Base-by-base conservation (phyloP, 108 stramenopile species). In the Nitzschia palea region DNA sequence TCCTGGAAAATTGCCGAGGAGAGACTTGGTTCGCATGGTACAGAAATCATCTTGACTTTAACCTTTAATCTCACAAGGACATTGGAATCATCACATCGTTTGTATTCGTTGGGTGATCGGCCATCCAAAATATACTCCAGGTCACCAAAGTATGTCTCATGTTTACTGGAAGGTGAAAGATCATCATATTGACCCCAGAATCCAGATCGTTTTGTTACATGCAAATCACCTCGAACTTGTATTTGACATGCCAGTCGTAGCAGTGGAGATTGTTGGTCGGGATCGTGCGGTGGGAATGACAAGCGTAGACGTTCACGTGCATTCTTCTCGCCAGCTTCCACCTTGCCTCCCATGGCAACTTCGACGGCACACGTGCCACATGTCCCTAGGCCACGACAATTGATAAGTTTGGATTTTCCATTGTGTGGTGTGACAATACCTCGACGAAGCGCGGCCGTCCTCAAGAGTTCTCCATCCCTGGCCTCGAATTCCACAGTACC, bases 301-400 rank as follows among this genome's bases (percentile, higher is more conserved):
- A 87, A 57, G 0, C 86, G 77, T 17, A 84, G 36, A 4, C 55
- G 32, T 66, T 87, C 86, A 36, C 61, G 67, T 28, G 33, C 42
- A 40, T 65, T 82, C 15, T 79, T 63, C 47, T 77, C 70, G 15
- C 25, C 32, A 8, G 86, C 79, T 43, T 71, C 54, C 17, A 84
- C 53, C n/a, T 44, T 29, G 5, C 44, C 62, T 25, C 53, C 59
- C 8, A 52, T 27, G 26, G 37, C 40, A 27, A 85, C 74, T 79
- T 85, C 80, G 1, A 87, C 83, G 0, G 86, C 86, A 58, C 86
- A 87, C 0, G 86, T 87, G 0, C 86, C 86, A 62, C 86, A 87
- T 0, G 86, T 87, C 14, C 86, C 83, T 2, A 87, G 60, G 33
- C 86, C 86, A 27, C 83, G 70, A 56, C 86, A 87, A 72, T 87